Conservation (phyloP, 2,329 filamentous ascomycete genomes). For the Penicillium paneum region DNA sequence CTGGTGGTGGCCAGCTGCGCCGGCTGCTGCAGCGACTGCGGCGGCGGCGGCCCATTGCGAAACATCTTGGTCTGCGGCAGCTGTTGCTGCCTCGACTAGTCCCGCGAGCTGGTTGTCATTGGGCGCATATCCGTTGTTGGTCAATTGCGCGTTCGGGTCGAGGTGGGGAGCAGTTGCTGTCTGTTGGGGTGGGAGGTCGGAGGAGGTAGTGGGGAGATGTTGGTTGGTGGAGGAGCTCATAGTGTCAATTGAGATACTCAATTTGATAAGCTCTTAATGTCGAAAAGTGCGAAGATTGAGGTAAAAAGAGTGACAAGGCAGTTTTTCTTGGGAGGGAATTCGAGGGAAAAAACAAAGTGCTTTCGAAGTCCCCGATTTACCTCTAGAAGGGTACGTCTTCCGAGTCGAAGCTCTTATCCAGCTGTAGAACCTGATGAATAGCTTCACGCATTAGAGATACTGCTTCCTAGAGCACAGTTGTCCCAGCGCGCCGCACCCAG, state of each 20-base stretch:
- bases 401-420: slow-evolving; percentile 1
- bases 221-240: slow-evolving; percentile 34
- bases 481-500: slow-evolving; percentile 12
- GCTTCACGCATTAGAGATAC: background rate
- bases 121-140: slow-evolving; percentile 32
- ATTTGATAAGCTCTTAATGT: slow-evolving; percentile 5
- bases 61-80: slow-evolving; percentile 41
- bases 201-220: slow-evolving; percentile 27
- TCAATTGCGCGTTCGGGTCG: slow-evolving; percentile 31
- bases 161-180: slow-evolving; percentile 26
- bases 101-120: slow-evolving; percentile 47
- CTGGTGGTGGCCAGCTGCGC: slow-evolving; percentile 43
- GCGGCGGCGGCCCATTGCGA: slow-evolving; percentile 43
- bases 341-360: too few relatives aligned
- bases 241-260: background rate
- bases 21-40: slow-evolving; percentile 49
- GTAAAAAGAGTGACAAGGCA: background rate
- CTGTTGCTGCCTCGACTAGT: slow-evolving; percentile 47
- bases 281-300: background rate
- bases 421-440: background rate
- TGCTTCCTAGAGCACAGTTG: background rate
- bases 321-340: background rate
- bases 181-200: slow-evolving; percentile 25
- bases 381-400: background rate
- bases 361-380: background rate